These are phyloP conservation scores for Handroanthus guayacan DNA, from an alignment of 257 asterid species.

Conservation along the genomic window DNA sequence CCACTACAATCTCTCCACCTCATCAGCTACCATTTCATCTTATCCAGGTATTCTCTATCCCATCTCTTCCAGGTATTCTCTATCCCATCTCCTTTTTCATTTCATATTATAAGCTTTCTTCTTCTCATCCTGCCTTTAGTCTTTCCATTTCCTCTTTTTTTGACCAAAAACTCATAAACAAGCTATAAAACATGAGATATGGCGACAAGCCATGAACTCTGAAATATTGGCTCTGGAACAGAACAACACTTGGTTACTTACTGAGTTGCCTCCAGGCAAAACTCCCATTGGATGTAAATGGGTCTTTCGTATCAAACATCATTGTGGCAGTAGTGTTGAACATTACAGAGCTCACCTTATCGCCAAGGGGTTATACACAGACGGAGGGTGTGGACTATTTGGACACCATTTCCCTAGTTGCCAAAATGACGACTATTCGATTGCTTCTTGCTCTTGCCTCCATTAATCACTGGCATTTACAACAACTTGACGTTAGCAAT, in stretches of 20 bases:
- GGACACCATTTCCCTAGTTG: not conserved
- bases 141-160: not conserved
- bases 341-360: not conserved
- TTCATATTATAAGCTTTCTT: not conserved
- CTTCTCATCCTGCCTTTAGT: not conserved
- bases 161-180: not conserved
- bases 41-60: too few relatives aligned
- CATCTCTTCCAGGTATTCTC: too few relatives aligned
- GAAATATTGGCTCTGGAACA: not conserved
- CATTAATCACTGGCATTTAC: not conserved
- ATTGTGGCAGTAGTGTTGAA: too few relatives aligned
- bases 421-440: not conserved
- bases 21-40: not conserved
- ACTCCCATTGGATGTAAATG: too few relatives aligned
- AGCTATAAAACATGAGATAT: not conserved
- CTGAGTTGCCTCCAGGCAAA: too few relatives aligned
- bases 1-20: too few relatives aligned
- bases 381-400: not conserved
- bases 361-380: not conserved
- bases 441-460: not conserved
- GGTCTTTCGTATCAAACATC: too few relatives aligned
- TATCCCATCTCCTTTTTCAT: not conserved
- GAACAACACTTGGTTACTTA: too few relatives aligned
- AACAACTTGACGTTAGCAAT: too few relatives aligned
- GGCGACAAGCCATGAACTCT: not conserved